Percentiles rank a stretch among this genome's conserved stretches.
Evolutionary conservation across 352 stramenopile species (phyloP).

Genomic region (Phytophthora megakarya): DNA sequence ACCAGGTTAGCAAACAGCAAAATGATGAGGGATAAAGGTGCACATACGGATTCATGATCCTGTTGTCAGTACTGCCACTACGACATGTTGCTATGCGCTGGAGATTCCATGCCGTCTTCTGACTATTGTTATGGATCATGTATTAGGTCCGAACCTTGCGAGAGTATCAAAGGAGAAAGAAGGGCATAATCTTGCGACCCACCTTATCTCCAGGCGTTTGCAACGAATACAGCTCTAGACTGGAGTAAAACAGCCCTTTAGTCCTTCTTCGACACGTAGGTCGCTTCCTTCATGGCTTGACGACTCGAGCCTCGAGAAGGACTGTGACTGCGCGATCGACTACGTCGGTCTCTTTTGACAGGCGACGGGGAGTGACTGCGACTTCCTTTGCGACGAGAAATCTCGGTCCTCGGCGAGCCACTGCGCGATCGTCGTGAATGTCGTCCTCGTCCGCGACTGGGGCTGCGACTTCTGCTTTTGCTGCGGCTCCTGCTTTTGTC

Average conservation of each 20-base stretch:
- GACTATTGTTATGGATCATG: slow-evolving; percentile 39
- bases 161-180: slow-evolving; percentile 26
- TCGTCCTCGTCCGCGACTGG: slow-evolving; percentile 32
- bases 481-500: slow-evolving; percentile 57
- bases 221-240: slow-evolving; percentile 38
- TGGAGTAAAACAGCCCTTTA: slow-evolving; percentile 20
- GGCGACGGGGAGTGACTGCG: slow-evolving; percentile 52
- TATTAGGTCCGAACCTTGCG: slow-evolving; percentile 34
- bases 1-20: too few relatives aligned
- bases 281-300: slow-evolving; percentile 11
- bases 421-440: slow-evolving; percentile 47
- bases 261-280: slow-evolving; percentile 34
- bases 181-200: slow-evolving; percentile 9
- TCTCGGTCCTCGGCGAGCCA: slow-evolving; percentile 50
- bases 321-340: slow-evolving; percentile 61
- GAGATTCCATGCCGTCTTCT: too few relatives aligned
- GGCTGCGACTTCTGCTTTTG: slow-evolving; percentile 58
- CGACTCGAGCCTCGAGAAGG: slow-evolving; percentile 25
- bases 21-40: too few relatives aligned
- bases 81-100: too few relatives aligned
- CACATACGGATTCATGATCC: too few relatives aligned
- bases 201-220: slow-evolving; percentile 20
- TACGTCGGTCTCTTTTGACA: slow-evolving; percentile 46
- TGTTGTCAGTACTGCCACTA: too few relatives aligned
- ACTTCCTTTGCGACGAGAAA: slow-evolving; percentile 48